These are phyloP conservation scores for Rhodamnia rubescens DNA, from an alignment of 345 rosid species.

Conservation along the genomic window DNA sequence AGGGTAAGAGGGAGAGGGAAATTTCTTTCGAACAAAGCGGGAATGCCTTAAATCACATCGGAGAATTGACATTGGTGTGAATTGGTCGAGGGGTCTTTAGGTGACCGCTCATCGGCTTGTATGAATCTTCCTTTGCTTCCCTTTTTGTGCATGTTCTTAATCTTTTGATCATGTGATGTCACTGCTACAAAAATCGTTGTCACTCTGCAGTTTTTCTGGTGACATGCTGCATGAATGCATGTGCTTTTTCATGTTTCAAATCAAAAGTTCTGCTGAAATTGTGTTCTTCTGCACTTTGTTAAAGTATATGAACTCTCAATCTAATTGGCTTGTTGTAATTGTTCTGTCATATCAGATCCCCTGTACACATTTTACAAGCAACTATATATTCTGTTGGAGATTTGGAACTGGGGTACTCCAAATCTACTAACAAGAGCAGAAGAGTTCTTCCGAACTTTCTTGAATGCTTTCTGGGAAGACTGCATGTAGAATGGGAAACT, in stretches of 20 bases:
- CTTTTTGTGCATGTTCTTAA: neutral
- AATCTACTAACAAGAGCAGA: constrained; percentile 4
- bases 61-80: neutral
- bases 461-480: constrained; percentile 10
- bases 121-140: neutral
- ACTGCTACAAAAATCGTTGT: neutral
- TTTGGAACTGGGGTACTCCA: neutral
- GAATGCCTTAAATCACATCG: neutral
- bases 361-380: neutral
- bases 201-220: too few relatives aligned
- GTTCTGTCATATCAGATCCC: neutral
- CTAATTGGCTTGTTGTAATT: neutral
- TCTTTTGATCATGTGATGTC: neutral
- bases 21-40: neutral
- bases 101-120: neutral
- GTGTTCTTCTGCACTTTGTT: neutral
- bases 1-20: neutral
- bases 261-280: neutral
- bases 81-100: neutral
- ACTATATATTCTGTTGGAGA: neutral
- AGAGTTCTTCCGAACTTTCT: constrained; percentile 1
- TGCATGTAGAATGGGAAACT: constrained; percentile 40
- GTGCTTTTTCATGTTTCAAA: neutral
- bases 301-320: neutral
- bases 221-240: neutral